These are phyloP conservation scores for Lachancea dasiensis DNA, from an alignment of 805 yeast genomes.

Conservation along the genomic window DNA sequence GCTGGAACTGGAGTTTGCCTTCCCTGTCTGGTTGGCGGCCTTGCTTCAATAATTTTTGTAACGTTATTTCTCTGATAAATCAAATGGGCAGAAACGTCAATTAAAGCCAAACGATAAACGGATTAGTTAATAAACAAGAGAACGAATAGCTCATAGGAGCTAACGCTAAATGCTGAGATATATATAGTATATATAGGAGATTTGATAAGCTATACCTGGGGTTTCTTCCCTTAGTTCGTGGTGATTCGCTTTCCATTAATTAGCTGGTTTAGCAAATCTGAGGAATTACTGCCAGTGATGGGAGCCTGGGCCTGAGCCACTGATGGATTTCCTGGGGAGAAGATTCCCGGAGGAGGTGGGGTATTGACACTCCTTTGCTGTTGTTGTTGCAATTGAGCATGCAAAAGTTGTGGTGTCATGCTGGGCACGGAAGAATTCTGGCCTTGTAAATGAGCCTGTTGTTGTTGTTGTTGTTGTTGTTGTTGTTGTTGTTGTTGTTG, in stretches of 20 bases:
- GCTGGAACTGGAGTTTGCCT: background rate
- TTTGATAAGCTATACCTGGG: background rate
- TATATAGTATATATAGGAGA: conserved; percentile 2
- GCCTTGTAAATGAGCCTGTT: background rate
- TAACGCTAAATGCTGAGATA: background rate
- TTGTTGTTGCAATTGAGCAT: conserved; percentile 33
- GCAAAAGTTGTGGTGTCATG: conserved; percentile 22
- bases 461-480: conserved; percentile 6
- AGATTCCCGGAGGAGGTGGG: conserved; percentile 73
- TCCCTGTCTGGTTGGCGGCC: background rate
- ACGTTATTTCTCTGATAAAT: background rate
- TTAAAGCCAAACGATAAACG: no score
- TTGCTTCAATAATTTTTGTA: no score
- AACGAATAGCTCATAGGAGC: conserved; percentile 2
- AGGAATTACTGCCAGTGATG: conserved; percentile 42
- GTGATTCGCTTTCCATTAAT: conserved; percentile 65
- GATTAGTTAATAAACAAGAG: conserved; percentile 2
- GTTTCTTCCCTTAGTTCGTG: conserved; percentile 16
- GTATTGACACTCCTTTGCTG: conserved; percentile 42
- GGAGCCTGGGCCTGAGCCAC: conserved; percentile 3
- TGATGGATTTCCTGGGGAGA: conserved; percentile 23
- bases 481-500: conserved; percentile 6
- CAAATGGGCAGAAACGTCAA: no score
- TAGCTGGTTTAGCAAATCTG: conserved; percentile 76
- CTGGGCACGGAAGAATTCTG: conserved; percentile 20